A percentile compares a stretch with the other conserved stretches of the same genome.
phyloP scores from a whole-genome alignment of 805 yeast species.

The Vanderwaltozyma verrucispora region DNA sequence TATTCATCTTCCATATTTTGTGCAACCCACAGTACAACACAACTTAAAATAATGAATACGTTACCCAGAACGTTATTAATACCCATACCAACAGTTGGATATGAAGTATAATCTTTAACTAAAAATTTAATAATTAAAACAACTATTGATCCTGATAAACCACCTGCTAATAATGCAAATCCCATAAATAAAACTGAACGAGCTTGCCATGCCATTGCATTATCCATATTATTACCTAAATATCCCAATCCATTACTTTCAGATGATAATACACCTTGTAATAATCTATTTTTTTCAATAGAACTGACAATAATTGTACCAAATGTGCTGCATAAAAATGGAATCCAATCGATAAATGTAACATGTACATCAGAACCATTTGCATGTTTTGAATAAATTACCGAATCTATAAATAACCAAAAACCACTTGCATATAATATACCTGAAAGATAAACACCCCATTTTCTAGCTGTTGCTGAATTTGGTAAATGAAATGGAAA shows the following conservation, averaged over 20 bases:
- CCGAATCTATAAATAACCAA: constrained; percentile 84
- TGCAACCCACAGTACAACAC: constrained; percentile 83
- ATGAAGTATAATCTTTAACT: constrained; percentile 56
- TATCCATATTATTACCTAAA: constrained; percentile 29
- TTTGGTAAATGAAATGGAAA: constrained; percentile 60
- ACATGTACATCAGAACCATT: constrained; percentile 85
- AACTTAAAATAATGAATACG: constrained; percentile 73
- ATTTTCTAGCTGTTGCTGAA: constrained; percentile 56
- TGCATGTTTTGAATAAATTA: constrained; percentile 70
- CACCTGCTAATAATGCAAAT: constrained; percentile 86
- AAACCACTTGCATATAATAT: constrained; percentile 75
- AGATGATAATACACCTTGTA: constrained; percentile 31
- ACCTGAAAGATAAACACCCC: constrained; percentile 72
- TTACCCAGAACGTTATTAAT: constrained; percentile 77
- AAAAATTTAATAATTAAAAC: constrained; percentile 79
- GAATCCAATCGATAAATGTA: constrained; percentile 92
- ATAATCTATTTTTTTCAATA: constrained; percentile 33
- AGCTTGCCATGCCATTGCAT: constrained; percentile 82
- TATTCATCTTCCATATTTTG: constrained; percentile 96
- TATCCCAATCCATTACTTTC: constrained; percentile 24
- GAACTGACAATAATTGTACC: constrained; percentile 73
- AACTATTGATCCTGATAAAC: constrained; percentile 84
- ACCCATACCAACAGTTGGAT: constrained; percentile 94
- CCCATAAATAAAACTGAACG: constrained; percentile 85
- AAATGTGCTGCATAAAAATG: constrained; percentile 73